Percentiles rank a stretch among this genome's conserved stretches.
Conservation (phyloP, 345 rosid genomes). For the Pugionium dolabratum region DNA sequence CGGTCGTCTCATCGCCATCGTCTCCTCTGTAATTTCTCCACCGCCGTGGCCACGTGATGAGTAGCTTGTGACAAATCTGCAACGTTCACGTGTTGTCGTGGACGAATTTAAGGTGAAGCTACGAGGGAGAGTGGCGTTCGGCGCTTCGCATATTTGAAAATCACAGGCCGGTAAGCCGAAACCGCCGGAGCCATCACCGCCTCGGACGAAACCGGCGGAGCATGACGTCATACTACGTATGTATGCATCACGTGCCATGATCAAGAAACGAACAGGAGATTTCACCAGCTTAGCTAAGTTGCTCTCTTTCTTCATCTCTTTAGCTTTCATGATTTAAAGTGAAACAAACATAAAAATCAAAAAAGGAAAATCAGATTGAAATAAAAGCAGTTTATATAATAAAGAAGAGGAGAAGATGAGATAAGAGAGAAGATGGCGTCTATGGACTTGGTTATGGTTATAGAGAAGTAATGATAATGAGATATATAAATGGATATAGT, state of each 20-base stretch:
- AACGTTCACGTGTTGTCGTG: constrained; percentile 21
- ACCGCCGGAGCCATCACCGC: constrained; percentile 35
- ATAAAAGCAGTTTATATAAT: constrained; percentile 1
- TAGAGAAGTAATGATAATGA: not conserved
- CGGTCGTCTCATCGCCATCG: constrained; percentile 24
- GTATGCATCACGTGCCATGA: constrained; percentile 57
- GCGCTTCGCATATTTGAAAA: constrained; percentile 38
- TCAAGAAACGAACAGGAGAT: constrained; percentile 50
- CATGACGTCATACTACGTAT: constrained; percentile 59
- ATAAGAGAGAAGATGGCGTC: too few relatives aligned
- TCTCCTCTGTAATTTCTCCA: constrained; percentile 22
- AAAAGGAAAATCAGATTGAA: not conserved
- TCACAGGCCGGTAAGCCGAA: constrained; percentile 49
- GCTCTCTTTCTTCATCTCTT: constrained; percentile 37
- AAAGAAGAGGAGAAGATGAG: not conserved
- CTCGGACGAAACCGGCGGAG: constrained; percentile 48
- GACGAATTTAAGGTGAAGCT: constrained; percentile 52
- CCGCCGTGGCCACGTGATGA: constrained; percentile 13
- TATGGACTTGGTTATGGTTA: constrained; percentile 27
- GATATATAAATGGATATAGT: constrained; percentile 31
- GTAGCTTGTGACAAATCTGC: constrained; percentile 48
- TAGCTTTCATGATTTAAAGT: constrained; percentile 22
- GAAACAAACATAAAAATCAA: too few relatives aligned
- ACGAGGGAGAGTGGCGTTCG: constrained; percentile 45
- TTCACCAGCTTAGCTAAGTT: constrained; percentile 36